Evolutionary conservation across 1,284 basidiomycete species (phyloP), one percentile per base, ranked within the genome.

Genomic region (Moesziomyces sp.): DNA sequence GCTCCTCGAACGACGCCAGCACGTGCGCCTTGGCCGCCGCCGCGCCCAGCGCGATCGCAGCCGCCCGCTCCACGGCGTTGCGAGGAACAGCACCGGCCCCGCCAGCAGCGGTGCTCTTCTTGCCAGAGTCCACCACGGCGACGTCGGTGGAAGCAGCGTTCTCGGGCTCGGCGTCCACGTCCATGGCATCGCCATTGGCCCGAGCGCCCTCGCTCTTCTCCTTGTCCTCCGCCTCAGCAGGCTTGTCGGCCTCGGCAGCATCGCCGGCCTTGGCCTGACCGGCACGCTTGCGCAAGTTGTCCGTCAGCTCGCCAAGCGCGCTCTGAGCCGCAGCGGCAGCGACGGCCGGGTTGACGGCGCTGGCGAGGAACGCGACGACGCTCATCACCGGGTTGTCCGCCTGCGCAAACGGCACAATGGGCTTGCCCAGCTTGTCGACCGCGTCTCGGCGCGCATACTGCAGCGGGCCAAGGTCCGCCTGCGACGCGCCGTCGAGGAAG

Each of bases 301-400:
- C 80, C 10, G 81, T 83, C 16, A 84, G 61, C 78, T 88, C 87
- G 16, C 87, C 92, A 49, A 98, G 86, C 0, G 94, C 94, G 7
- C 91, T 91, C 84, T 95, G 95, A 10, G 96, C 94, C 0, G 94
- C 95, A 59, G 95, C 94, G 0, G 93, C 92, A 0, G 95, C 96
- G 5, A 97, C 92, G 1, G 91, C 91, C 0, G 94, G 94, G 18
- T 90, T 91, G 7, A 99, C 92, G 1, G 96, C 93, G 18, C 92
- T 92, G 16, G 96, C 94, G 48, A 99, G 87, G 87, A 98, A 98
- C 1, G 96, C 93, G 14, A 99, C 94, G 24, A 99, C 95, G 84
- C 92, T 94, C 94, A 99, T 94, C 35, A 99, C 94, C 0, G 96
- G 96, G 84, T 99, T 99, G 82, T 98, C 97, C 1, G 92, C 90